These are phyloP conservation scores for Phytophthora pisi DNA, from an alignment of 352 stramenopile species.

Conservation along the genomic window DNA sequence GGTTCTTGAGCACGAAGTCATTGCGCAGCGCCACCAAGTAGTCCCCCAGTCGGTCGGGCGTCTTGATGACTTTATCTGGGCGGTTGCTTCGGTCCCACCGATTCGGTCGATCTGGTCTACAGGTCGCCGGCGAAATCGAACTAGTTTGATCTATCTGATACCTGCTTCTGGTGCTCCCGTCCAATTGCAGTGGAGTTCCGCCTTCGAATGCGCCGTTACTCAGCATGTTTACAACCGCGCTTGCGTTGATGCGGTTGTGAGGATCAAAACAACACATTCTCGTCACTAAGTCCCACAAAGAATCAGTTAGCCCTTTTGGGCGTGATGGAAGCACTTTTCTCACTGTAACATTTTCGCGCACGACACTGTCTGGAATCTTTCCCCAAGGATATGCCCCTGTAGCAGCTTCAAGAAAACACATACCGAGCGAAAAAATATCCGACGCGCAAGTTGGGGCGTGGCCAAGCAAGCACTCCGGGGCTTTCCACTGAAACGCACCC, in stretches of 20 bases:
- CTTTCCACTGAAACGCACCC: neutral
- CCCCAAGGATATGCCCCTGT: conserved; percentile 1
- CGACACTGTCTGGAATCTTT: neutral
- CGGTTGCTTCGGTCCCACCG: conserved; percentile 19
- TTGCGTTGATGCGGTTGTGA: neutral
- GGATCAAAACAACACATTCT: conserved; percentile 6
- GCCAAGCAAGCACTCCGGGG: neutral
- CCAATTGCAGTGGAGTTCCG: neutral
- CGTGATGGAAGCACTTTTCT: neutral
- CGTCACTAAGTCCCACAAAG: neutral
- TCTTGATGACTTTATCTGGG: conserved; percentile 11
- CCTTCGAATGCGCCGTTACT: neutral
- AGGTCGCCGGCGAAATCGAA: neutral
- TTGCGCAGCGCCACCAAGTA: conserved; percentile 30
- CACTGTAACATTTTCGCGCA: neutral
- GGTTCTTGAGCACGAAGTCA: neutral
- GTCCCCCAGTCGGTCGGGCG: conserved; percentile 27
- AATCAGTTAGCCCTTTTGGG: neutral
- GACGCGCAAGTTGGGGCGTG: neutral
- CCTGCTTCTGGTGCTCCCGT: neutral
- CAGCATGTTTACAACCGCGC: conserved; percentile 1
- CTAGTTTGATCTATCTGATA: neutral
- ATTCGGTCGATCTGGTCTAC: neutral
- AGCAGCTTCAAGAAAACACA: conserved; percentile 5
- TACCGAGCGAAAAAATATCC: conserved; percentile 6